phyloP scores from a whole-genome alignment of 2,329 filamentous ascomycete species.

The Rutstroemia sp. region DNA sequence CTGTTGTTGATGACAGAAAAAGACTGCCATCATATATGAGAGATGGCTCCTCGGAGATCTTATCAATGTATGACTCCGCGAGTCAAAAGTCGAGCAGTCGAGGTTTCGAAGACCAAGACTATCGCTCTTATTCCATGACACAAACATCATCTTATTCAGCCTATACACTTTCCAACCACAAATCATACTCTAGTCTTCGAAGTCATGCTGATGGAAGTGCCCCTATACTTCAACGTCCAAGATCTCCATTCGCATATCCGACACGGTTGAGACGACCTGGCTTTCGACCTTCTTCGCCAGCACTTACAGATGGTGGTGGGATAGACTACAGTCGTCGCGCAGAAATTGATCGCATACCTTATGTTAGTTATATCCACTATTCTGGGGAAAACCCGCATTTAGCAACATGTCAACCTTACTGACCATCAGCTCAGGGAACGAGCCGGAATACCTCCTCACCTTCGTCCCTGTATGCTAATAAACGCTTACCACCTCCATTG shows the following conservation, averaged over 20 bases:
- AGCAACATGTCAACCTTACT: background rate
- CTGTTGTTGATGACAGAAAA: slow-evolving; percentile 35
- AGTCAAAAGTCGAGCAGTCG: slow-evolving; percentile 37
- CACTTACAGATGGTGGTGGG: slow-evolving; percentile 27
- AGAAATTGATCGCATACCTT: slow-evolving; percentile 26
- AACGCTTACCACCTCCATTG: slow-evolving; percentile 20
- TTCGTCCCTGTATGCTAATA: slow-evolving; percentile 26
- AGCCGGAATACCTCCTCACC: slow-evolving; percentile 24
- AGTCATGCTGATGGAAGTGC: slow-evolving; percentile 36
- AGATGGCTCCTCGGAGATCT: slow-evolving; percentile 47
- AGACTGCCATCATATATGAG: slow-evolving; percentile 38
- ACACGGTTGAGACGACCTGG: slow-evolving; percentile 49
- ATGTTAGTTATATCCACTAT: slow-evolving; percentile 18
- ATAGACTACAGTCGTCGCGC: slow-evolving; percentile 28
- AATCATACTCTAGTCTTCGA: slow-evolving; percentile 41
- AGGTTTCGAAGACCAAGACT: slow-evolving; percentile 36
- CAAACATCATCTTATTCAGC: slow-evolving; percentile 32
- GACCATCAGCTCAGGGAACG: slow-evolving; percentile 14
- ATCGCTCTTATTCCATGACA: slow-evolving; percentile 48
- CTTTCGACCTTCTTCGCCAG: slow-evolving; percentile 29
- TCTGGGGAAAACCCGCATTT: background rate
- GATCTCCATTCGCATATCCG: slow-evolving; percentile 53
- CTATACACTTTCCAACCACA: slow-evolving; percentile 38
- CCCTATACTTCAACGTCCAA: slow-evolving; percentile 40
- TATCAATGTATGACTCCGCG: slow-evolving; percentile 48